Evolutionary conservation across 1,139 yeast species (phyloP).

Genomic region (Nadsonia starkeyi-henricii): DNA sequence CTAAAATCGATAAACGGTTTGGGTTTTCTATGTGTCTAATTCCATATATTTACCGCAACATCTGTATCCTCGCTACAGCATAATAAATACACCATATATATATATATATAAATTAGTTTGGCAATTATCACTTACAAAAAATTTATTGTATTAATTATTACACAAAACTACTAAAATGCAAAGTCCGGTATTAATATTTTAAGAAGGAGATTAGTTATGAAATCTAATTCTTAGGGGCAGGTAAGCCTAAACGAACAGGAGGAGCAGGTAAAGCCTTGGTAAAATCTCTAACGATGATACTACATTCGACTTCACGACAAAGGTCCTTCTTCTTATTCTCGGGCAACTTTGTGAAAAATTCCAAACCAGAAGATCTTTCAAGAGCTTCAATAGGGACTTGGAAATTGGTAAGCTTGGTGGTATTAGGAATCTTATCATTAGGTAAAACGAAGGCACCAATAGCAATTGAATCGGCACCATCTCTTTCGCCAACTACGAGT

Average conservation of each 20-base stretch:
- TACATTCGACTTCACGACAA: constrained; percentile 71
- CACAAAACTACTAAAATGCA: too few relatives aligned
- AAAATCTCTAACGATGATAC: constrained; percentile 72
- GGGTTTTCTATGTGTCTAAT: too few relatives aligned
- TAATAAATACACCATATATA: too few relatives aligned
- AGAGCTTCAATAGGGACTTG: constrained; percentile 84
- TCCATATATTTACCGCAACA: too few relatives aligned
- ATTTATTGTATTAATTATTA: too few relatives aligned
- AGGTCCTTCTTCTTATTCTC: constrained; percentile 45
- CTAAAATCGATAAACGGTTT: too few relatives aligned
- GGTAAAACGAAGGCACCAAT: constrained; percentile 93
- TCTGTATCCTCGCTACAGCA: too few relatives aligned
- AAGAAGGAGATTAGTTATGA: too few relatives aligned
- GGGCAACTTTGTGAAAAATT: constrained; percentile 59
- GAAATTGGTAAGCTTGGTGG: constrained; percentile 55
- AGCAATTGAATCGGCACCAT: constrained; percentile 36
- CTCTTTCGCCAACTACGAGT: constrained; percentile 66
- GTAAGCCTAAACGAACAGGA: constrained; percentile 20
- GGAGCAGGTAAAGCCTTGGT: constrained; percentile 34
- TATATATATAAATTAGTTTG: too few relatives aligned
- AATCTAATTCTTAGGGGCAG: constrained; percentile 23
- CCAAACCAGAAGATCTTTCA: constrained; percentile 77
- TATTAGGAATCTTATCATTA: constrained; percentile 59
- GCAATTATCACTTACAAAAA: too few relatives aligned
- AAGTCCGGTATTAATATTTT: too few relatives aligned